A percentile compares a stretch with the other conserved stretches of the same genome.
phyloP scores from a whole-genome alignment of 1,139 yeast genomes.

The Komagataea norvegica region DNA sequence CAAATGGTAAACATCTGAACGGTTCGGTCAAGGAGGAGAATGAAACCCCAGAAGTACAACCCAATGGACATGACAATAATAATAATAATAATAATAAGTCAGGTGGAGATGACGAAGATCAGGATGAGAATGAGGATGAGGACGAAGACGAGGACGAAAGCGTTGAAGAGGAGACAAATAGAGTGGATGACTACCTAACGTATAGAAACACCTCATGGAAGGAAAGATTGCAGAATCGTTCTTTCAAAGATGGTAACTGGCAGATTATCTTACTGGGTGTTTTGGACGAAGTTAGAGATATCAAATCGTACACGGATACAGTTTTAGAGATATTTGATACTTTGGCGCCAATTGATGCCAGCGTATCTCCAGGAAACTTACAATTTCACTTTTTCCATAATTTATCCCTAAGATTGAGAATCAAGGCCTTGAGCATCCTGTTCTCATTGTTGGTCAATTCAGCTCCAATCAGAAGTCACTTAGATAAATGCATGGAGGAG shows the following conservation, averaged over 20 bases:
- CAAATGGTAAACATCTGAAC: constrained; percentile 16
- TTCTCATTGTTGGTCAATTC: constrained; percentile 57
- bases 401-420: constrained; percentile 32
- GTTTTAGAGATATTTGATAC: constrained; percentile 44
- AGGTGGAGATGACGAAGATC: constrained; percentile 20
- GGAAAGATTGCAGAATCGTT: constrained; percentile 67
- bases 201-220: constrained; percentile 70
- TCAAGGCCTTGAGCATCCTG: constrained; percentile 51
- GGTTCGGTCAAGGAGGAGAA: constrained; percentile 20
- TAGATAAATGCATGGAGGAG: constrained; percentile 67
- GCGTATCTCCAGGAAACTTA: constrained; percentile 35
- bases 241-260: constrained; percentile 85
- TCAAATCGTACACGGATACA: constrained; percentile 47
- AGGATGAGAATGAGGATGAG: constrained; percentile 19
- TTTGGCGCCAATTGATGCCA: constrained; percentile 53
- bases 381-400: constrained; percentile 6
- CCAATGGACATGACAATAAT: too few species aligned
- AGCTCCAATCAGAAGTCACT: constrained; percentile 52
- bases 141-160: constrained; percentile 19
- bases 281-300: constrained; percentile 48
- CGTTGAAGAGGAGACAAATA: constrained; percentile 23
- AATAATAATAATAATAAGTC: constrained; percentile 7
- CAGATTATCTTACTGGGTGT: constrained; percentile 72
- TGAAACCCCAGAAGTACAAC: too few species aligned
- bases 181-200: constrained; percentile 48